Evolutionary conservation across 805 yeast species (phyloP).

Genomic region (Pichia scutulata): DNA sequence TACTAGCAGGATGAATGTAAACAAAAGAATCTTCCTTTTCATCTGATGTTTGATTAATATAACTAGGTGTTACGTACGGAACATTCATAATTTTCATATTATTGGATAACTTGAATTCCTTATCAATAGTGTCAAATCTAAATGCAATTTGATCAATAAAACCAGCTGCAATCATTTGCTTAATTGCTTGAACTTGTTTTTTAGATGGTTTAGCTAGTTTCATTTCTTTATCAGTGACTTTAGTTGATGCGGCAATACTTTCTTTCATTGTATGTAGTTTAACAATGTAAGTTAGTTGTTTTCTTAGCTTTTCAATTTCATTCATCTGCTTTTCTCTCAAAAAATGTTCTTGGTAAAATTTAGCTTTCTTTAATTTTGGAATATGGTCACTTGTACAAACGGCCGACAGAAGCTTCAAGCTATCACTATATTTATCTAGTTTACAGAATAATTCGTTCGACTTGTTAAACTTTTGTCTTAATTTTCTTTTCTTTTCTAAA

Average conservation of each 20-base stretch:
- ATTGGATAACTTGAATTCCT: conserved; percentile 54
- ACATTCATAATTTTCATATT: conserved; percentile 49
- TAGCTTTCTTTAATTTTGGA: conserved; percentile 36
- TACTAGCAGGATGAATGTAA: conserved; percentile 74
- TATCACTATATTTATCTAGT: conserved; percentile 71
- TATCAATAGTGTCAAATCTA: conserved; percentile 65
- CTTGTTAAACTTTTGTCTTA: conserved; percentile 46
- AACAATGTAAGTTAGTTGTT: conserved; percentile 72
- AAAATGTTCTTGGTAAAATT: conserved; percentile 54
- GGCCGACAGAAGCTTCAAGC: conserved; percentile 64
- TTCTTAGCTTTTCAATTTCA: conserved; percentile 74
- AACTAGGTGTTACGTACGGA: conserved; percentile 58
- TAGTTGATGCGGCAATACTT: conserved; percentile 42
- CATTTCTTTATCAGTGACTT: conserved; percentile 32
- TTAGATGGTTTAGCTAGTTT: conserved; percentile 61
- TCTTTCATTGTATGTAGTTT: conserved; percentile 56
- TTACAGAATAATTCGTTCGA: conserved; percentile 55
- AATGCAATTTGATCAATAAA: conserved; percentile 86
- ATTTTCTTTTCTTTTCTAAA: conserved; percentile 31
- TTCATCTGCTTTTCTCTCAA: conserved; percentile 75
- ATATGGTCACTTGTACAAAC: conserved; percentile 84
- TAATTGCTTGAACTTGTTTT: conserved; percentile 65
- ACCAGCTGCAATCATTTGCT: conserved; percentile 90
- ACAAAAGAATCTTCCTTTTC: conserved; percentile 47
- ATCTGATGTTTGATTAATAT: conserved; percentile 23